Conservation (phyloP, 495 filamentous ascomycete genomes). For the Barbatosphaeria neglecta region DNA sequence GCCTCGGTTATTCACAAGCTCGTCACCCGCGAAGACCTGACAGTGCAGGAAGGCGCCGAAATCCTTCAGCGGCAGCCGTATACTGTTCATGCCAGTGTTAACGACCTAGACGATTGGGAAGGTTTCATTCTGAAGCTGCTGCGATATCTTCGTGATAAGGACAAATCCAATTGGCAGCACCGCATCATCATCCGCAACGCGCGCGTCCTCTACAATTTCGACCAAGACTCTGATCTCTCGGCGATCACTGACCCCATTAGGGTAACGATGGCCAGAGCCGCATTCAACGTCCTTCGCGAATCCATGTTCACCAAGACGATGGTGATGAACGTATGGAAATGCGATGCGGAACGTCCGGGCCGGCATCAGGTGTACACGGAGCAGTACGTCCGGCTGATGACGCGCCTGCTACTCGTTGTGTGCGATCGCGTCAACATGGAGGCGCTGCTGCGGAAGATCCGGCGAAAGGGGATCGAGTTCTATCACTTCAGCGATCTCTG, state of each 20-base stretch:
- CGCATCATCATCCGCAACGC: slow-evolving; percentile 75
- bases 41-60: slow-evolving; percentile 28
- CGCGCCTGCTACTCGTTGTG: slow-evolving; percentile 57
- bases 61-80: slow-evolving; percentile 36
- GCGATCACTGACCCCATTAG: too few relatives aligned
- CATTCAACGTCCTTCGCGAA: slow-evolving; percentile 66
- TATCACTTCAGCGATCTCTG: slow-evolving; percentile 77
- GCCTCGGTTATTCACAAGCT: slow-evolving; percentile 79
- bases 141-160: slow-evolving; percentile 63
- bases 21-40: slow-evolving; percentile 38
- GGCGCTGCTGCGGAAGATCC: slow-evolving; percentile 64
- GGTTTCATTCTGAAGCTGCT: slow-evolving; percentile 61
- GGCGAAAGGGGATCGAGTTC: slow-evolving; percentile 73
- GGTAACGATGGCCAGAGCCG: slow-evolving; percentile 45
- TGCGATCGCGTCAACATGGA: slow-evolving; percentile 74
- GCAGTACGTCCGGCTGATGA: slow-evolving; percentile 76
- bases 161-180: slow-evolving; percentile 97
- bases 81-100: slow-evolving; percentile 24
- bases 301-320: slow-evolving; percentile 93
- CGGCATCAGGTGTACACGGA: slow-evolving; percentile 90
- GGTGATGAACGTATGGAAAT: slow-evolving; percentile 91
- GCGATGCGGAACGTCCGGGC: slow-evolving; percentile 80
- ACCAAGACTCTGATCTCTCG: slow-evolving; percentile 5
- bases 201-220: slow-evolving; percentile 52
- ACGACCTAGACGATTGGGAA: slow-evolving; percentile 57